These are phyloP conservation scores for Monosporascus cannonballus DNA, from an alignment of 2,329 filamentous ascomycete species.

Conservation along the genomic window DNA sequence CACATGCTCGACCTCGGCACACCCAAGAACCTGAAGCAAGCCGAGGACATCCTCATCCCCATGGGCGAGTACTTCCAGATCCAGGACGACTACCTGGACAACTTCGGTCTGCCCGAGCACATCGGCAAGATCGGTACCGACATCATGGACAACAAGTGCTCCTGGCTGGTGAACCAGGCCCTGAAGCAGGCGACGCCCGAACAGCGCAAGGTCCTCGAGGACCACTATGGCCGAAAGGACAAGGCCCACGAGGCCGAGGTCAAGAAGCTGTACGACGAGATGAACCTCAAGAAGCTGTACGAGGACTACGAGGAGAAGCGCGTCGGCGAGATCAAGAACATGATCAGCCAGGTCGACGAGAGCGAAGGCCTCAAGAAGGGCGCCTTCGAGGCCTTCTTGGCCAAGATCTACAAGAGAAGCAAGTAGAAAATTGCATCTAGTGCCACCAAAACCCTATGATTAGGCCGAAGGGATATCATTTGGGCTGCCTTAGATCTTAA, in stretches of 20 bases:
- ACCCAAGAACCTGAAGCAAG: constrained; percentile 80
- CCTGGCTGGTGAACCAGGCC: constrained; percentile 95
- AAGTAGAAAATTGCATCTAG: constrained; percentile 51
- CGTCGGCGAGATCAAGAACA: constrained; percentile 67
- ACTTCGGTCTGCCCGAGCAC: constrained; percentile 84
- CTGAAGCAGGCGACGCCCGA: constrained; percentile 72
- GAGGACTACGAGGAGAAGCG: constrained; percentile 83
- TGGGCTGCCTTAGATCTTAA: no score
- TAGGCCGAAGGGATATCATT: no score
- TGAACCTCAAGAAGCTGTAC: constrained; percentile 79
- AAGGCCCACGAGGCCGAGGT: constrained; percentile 73
- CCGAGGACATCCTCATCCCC: constrained; percentile 87
- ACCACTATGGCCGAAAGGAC: constrained; percentile 93
- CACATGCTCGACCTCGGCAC: constrained; percentile 81
- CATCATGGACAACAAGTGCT: constrained; percentile 99
- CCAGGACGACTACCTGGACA: constrained; percentile 98
- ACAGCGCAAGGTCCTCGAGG: constrained; percentile 81
- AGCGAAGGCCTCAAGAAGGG: constrained; percentile 81
- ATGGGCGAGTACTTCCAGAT: constrained; percentile 99
- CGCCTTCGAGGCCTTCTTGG: constrained; percentile 83
- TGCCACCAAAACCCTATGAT: no score
- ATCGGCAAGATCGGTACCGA: constrained; percentile 99
- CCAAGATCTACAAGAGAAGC: constrained; percentile 97
- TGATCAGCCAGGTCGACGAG: constrained; percentile 80
- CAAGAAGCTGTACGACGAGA: constrained; percentile 82